Percentiles rank a stretch among this genome's conserved stretches.
Evolutionary conservation across 441 rosid species (phyloP).

Genomic region (Populus hybrid): DNA sequence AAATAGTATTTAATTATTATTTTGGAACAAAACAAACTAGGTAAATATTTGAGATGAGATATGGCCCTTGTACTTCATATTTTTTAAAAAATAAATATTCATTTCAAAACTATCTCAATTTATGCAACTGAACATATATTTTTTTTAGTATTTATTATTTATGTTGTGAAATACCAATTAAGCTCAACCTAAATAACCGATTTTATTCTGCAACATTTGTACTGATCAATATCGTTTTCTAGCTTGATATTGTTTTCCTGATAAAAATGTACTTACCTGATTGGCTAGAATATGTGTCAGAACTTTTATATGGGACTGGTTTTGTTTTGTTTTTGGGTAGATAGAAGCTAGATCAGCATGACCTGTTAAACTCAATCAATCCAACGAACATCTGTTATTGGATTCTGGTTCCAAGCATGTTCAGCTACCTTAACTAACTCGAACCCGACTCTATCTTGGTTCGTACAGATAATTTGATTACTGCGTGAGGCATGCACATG

Average conservation of each 20-base stretch:
- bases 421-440: slow-evolving; percentile 10
- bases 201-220: too few relatives aligned
- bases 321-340: not conserved
- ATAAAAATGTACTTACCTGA: not conserved
- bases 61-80: too few relatives aligned
- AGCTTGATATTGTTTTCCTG: not conserved
- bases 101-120: too few relatives aligned
- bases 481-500: not conserved
- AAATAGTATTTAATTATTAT: too few relatives aligned
- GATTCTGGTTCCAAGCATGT: slow-evolving; percentile 4
- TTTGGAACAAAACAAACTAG: too few relatives aligned
- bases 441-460: not conserved
- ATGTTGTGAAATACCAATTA: too few relatives aligned
- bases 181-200: too few relatives aligned
- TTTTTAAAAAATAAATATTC: too few relatives aligned
- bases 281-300: slow-evolving; percentile 12
- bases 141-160: too few relatives aligned
- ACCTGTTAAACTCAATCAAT: slow-evolving; percentile 16
- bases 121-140: too few relatives aligned
- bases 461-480: not conserved
- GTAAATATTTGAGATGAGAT: too few relatives aligned
- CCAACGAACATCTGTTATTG: not conserved
- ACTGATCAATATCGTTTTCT: not conserved
- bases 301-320: slow-evolving; percentile 7
- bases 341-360: slow-evolving; percentile 10